phyloP scores from a whole-genome alignment of 1,139 yeast genomes.

The Taphrina pruni region DNA sequence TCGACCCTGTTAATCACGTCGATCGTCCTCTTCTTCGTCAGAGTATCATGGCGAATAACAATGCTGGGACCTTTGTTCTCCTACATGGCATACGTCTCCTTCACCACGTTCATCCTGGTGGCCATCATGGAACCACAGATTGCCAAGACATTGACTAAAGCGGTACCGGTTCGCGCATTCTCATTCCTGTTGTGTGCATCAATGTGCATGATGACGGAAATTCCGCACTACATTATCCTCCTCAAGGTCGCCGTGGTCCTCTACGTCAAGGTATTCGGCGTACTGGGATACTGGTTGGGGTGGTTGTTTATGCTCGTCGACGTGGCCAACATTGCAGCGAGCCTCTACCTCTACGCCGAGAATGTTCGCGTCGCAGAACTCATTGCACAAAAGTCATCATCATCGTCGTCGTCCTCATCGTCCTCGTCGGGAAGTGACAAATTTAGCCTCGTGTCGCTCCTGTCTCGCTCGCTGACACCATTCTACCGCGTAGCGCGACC shows the following conservation, averaged over 20 bases:
- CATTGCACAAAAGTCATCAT: constrained; percentile 1
- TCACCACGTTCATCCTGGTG: constrained; percentile 18
- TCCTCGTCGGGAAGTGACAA: neutral
- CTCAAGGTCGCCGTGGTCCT: constrained; percentile 16
- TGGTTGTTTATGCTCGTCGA: constrained; percentile 29
- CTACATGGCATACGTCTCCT: constrained; percentile 16
- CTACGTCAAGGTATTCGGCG: constrained; percentile 14
- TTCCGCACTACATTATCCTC: constrained; percentile 28
- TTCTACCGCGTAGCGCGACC: constrained; percentile 1
- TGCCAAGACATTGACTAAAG: neutral
- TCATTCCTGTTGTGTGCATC: constrained; percentile 9
- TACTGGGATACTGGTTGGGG: constrained; percentile 5
- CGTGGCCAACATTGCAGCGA: constrained; percentile 16
- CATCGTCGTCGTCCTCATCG: neutral
- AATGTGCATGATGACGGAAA: constrained; percentile 15
- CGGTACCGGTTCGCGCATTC: constrained; percentile 1
- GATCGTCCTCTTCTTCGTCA: constrained; percentile 9
- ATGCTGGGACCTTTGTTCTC: constrained; percentile 6
- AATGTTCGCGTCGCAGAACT: constrained; percentile 11
- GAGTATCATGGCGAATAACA: constrained; percentile 16
- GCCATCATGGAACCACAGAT: constrained; percentile 19
- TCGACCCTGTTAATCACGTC: neutral
- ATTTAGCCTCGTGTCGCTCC: neutral
- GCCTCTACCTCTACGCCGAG: constrained; percentile 22
- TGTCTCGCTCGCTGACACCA: constrained; percentile 13